phyloP scores from a whole-genome alignment of 768 basidiomycete species.

The Cystofilobasidium macerans region DNA sequence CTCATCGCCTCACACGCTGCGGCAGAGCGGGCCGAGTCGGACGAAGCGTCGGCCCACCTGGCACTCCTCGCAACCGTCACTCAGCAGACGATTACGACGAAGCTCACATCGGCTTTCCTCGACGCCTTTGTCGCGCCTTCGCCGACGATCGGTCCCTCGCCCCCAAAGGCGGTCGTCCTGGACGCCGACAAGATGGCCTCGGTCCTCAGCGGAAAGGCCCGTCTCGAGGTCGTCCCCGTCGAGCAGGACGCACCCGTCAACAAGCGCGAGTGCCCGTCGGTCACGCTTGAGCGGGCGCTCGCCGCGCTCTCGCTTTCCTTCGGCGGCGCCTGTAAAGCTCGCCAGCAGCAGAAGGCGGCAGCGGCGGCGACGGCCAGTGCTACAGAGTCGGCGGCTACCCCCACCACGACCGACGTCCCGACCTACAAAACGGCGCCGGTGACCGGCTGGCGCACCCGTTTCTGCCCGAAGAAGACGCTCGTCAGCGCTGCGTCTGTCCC shows the following conservation, averaged over 20 bases:
- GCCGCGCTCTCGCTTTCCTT: neutral
- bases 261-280: neutral
- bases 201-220: conserved; percentile 7
- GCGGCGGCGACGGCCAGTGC: no score
- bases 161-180: conserved; percentile 38
- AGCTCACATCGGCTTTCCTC: conserved; percentile 70
- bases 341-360: no score
- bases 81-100: conserved; percentile 59
- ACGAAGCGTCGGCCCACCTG: conserved; percentile 12
- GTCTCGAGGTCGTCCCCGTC: conserved; percentile 21
- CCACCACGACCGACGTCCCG: no score
- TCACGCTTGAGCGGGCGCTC: neutral
- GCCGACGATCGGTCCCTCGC: neutral
- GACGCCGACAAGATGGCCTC: conserved; percentile 56
- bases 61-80: conserved; percentile 55
- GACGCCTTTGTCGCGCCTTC: conserved; percentile 60
- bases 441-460: no score
- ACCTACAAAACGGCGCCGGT: no score
- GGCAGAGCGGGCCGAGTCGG: neutral
- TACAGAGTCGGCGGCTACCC: no score
- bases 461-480: no score
- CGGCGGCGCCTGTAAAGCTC: no score
- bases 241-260: neutral
- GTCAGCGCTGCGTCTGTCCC: no score
- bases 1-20: neutral